Evolutionary conservation across 1,139 yeast genomes (phyloP), one percentile per base, ranked within the genome.

Genomic region (Ashbya aceris): DNA sequence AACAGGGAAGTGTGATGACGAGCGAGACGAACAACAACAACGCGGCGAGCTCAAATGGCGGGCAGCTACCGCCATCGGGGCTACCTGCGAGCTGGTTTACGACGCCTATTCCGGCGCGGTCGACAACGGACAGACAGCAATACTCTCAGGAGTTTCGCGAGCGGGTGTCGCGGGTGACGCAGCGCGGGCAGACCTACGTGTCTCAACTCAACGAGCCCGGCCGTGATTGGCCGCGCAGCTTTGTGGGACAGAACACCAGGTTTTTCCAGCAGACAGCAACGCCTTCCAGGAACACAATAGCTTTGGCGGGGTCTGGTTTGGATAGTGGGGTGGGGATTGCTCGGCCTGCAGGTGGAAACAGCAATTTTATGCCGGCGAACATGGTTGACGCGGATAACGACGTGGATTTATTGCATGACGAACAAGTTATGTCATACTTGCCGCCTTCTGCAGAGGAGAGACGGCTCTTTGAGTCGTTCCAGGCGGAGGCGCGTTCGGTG

Each of bases 51-150:
- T 23, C 37, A 6, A 34, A 14, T 8, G 14, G 14, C 14, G 37
- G 37, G 14, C 37, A 34, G 14, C 29, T 34, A n/a, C 37, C 37
- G 20, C 11, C 14, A 14, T 34, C 37, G 10, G 52, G 51, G 26
- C 47, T 49, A 32, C 53, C 54, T 27, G 54, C 52, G 8, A 43
- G 49, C 38, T 49, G 54, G 53, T 51, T 51, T 28, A 49, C 54
- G 4, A 43, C 41, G 33, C 40, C 47, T 13, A 40, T 44, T 9
- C 52, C 52, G 17, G 32, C 45, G n/a, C 48, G 50, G 12, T 46
- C 44, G 30, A 44, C 43, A 7, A 23, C 42, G 17, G 49, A 45
- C 8, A 40, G 52, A 29, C 52, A 49, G 28, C 37, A 42, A 35
- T 27, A 45, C 7, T 41, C 47, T 29, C 50, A 48, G 31, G 53